Evolutionary conservation across 78 protist species (phyloP).

Genomic region (Speleostelium caveatum): DNA sequence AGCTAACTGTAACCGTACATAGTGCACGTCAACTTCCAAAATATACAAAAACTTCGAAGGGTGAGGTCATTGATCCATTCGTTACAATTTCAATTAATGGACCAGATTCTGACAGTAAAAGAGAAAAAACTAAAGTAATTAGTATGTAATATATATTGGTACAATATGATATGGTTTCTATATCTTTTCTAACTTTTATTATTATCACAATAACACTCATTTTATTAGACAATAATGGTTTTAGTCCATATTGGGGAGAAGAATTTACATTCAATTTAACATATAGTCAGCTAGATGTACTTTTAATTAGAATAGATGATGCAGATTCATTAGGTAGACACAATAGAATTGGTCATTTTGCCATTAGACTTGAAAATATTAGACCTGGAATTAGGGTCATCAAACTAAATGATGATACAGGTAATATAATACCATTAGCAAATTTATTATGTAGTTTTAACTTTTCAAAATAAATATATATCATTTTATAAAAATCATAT

Average conservation of each 20-base stretch:
- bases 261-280: conserved; percentile 42
- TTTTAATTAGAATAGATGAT: conserved; percentile 69
- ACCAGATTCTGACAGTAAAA: conserved; percentile 4
- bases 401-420: conserved; percentile 21
- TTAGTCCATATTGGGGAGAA: conserved; percentile 83
- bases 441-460: conserved; percentile 40
- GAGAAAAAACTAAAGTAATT: conserved; percentile 30
- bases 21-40: conserved; percentile 82
- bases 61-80: conserved; percentile 80
- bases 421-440: conserved; percentile 46
- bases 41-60: conserved; percentile 27
- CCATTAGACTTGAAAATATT: conserved; percentile 41
- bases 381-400: conserved; percentile 53
- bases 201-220: too few relatives aligned
- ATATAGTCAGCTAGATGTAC: conserved; percentile 47
- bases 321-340: conserved; percentile 46
- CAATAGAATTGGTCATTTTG: conserved; percentile 66
- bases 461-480: conserved; percentile 8
- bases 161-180: conserved; percentile 1
- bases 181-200: neutral
- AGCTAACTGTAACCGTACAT: conserved; percentile 4
- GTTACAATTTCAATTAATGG: conserved; percentile 72
- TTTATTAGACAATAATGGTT: conserved; percentile 84
- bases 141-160: conserved; percentile 3
- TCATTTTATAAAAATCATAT: too few relatives aligned